These are phyloP conservation scores for Botrytis sinoallii DNA, from an alignment of 2,329 filamentous ascomycete genomes.

Conservation along the genomic window DNA sequence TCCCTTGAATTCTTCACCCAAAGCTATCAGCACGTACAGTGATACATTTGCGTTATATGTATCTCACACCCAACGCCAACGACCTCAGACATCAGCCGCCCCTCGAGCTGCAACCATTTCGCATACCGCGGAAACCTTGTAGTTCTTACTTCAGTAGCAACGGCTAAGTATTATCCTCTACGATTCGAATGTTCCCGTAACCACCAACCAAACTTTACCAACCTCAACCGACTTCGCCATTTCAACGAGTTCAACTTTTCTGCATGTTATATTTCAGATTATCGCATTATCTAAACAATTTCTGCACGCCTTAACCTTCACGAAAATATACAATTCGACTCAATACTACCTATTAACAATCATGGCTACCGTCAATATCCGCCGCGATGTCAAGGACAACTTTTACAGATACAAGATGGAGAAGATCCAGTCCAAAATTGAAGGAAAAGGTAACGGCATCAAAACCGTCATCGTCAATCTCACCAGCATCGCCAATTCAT, in stretches of 20 bases:
- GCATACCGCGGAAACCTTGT: conserved; percentile 92
- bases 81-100: conserved; percentile 91
- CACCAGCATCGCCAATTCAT: conserved; percentile 85
- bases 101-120: conserved; percentile 95
- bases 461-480: conserved; percentile 98
- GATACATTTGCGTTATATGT: conserved; percentile 40
- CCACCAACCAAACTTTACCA: conserved; percentile 43
- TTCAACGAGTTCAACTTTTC: conserved; percentile 39
- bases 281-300: conserved; percentile 29
- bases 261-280: conserved; percentile 44
- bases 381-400: conserved; percentile 94
- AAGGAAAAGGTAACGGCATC: conserved; percentile 99
- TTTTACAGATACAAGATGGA: conserved; percentile 99
- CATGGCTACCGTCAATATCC: conserved; percentile 98
- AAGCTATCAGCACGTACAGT: conserved; percentile 33
- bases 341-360: conserved; percentile 47
- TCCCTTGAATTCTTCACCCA: conserved; percentile 30
- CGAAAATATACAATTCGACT: conserved; percentile 25
- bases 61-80: conserved; percentile 60
- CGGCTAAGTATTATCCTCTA: conserved; percentile 63
- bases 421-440: conserved; percentile 95
- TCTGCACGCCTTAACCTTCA: conserved; percentile 24
- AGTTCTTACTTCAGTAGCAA: conserved; percentile 85
- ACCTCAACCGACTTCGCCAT: conserved; percentile 53
- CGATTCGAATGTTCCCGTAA: conserved; percentile 37